Percentiles rank a stretch among this genome's conserved stretches.
Evolutionary conservation across 768 basidiomycete genomes (phyloP).

Genomic region (Brasilioporus rufonigricans): DNA sequence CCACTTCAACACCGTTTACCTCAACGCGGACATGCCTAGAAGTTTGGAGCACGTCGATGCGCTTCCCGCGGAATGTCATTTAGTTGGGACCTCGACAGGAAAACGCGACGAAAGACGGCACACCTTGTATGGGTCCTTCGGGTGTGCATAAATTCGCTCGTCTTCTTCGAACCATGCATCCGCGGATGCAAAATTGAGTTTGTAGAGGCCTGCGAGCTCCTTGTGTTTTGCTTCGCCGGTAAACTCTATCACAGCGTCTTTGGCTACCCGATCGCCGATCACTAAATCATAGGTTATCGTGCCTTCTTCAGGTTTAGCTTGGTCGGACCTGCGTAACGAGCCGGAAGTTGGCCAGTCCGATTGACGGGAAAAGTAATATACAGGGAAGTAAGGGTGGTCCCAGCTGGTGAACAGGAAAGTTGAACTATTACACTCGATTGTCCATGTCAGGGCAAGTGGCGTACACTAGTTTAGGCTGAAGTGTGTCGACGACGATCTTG

Average conservation of each 20-base stretch:
- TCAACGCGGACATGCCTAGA: constrained; percentile 62
- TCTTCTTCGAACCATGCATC: constrained; percentile 74
- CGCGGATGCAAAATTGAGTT: constrained; percentile 46
- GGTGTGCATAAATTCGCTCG: constrained; percentile 57
- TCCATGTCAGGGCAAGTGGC: constrained; percentile 26
- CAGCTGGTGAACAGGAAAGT: constrained; percentile 40
- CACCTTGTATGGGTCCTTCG: constrained; percentile 72
- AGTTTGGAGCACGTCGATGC: constrained; percentile 58
- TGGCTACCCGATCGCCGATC: constrained; percentile 39
- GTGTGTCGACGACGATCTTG: constrained; percentile 52
- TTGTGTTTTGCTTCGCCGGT: constrained; percentile 29
- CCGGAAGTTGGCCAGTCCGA: constrained; percentile 42
- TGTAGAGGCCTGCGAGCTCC: constrained; percentile 46
- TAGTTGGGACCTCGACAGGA: too few relatives aligned
- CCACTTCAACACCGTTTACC: constrained; percentile 59
- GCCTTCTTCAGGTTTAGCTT: constrained; percentile 30
- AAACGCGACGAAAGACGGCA: background rate
- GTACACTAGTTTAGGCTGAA: constrained; percentile 59
- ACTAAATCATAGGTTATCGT: constrained; percentile 45
- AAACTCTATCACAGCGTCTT: constrained; percentile 38
- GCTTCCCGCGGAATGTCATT: constrained; percentile 32
- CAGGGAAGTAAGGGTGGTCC: constrained; percentile 52
- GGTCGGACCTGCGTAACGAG: constrained; percentile 29
- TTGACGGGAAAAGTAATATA: constrained; percentile 47
- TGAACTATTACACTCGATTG: background rate